phyloP scores from a whole-genome alignment of 2,329 filamentous ascomycete species.

The Fragosphaeria purpurea region DNA sequence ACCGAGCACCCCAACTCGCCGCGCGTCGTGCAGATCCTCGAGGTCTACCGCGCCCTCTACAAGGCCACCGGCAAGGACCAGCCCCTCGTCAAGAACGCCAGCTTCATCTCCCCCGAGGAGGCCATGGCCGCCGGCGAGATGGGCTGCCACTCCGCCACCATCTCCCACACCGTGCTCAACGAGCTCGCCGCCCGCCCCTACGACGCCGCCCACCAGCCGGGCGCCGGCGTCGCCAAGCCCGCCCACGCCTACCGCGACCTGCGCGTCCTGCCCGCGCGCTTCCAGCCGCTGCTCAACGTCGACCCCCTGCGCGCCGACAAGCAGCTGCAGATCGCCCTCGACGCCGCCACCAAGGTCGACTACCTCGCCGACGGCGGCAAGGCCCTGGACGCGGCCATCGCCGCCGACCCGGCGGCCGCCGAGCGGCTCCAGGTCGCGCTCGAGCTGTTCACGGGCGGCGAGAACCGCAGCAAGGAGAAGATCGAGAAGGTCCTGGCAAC shows the following conservation, averaged over 20 bases:
- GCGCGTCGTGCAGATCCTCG: conserved; percentile 36
- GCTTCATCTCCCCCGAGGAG: conserved; percentile 32
- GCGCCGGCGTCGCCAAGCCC: conserved; percentile 29
- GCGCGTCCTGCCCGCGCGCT: conserved; percentile 24
- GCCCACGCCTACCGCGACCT: conserved; percentile 27
- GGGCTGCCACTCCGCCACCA: conserved; percentile 35
- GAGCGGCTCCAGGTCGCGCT: conserved; percentile 29
- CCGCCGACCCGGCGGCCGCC: conserved; percentile 26
- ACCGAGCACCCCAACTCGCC: conserved; percentile 36
- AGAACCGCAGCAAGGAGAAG: conserved; percentile 19
- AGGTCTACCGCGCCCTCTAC: conserved; percentile 35
- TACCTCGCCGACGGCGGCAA: conserved; percentile 35
- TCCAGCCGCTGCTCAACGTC: conserved; percentile 25
- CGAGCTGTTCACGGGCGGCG: conserved; percentile 26
- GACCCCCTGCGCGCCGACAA: conserved; percentile 27
- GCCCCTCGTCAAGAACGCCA: conserved; percentile 37
- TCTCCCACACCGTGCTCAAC: conserved; percentile 29
- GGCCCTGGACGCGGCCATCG: conserved; percentile 31
- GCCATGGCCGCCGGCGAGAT: conserved; percentile 36
- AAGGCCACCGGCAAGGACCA: conserved; percentile 37
- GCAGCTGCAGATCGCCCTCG: conserved; percentile 16
- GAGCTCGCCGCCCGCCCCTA: conserved; percentile 24
- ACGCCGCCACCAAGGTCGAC: conserved; percentile 26
- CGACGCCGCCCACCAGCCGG: conserved; percentile 26
- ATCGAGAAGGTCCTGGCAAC: conserved; percentile 19